These are phyloP conservation scores for Leccinum subrobustum DNA, from an alignment of 1,284 basidiomycete species.

Conservation along the genomic window DNA sequence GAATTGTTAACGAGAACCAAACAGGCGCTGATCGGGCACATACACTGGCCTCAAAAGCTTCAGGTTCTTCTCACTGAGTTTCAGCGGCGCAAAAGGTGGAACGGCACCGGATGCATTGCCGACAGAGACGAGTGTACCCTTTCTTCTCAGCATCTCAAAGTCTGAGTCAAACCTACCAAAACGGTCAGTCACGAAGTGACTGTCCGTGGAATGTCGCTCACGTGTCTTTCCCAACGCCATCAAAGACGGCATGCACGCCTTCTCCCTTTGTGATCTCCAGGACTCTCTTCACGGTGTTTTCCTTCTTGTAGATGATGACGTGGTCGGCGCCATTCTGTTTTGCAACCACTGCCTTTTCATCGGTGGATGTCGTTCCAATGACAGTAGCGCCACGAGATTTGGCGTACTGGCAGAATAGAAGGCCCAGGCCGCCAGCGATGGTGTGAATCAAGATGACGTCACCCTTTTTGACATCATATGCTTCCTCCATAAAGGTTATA, in stretches of 20 bases:
- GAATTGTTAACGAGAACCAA: neutral
- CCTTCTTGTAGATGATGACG: constrained; percentile 79
- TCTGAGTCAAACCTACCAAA: constrained; percentile 71
- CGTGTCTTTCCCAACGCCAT: constrained; percentile 94
- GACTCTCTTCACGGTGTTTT: constrained; percentile 72
- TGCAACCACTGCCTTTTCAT: constrained; percentile 84
- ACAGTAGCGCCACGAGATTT: constrained; percentile 80
- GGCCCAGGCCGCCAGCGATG: constrained; percentile 78
- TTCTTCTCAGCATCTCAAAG: constrained; percentile 78
- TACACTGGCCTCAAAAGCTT: constrained; percentile 77
- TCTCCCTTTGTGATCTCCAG: constrained; percentile 78
- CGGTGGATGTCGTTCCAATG: constrained; percentile 91
- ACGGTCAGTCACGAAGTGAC: neutral
- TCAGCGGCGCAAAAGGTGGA: constrained; percentile 70
- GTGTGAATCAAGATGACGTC: constrained; percentile 84
- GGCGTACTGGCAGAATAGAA: constrained; percentile 62
- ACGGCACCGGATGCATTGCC: constrained; percentile 90
- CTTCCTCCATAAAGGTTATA: constrained; percentile 77
- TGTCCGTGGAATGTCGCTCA: constrained; percentile 36
- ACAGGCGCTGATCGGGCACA: constrained; percentile 27
- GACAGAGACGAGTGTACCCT: constrained; percentile 84
- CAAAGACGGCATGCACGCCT: constrained; percentile 87
- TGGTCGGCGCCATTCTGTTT: constrained; percentile 81
- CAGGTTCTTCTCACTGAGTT: constrained; percentile 81
- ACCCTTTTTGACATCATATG: constrained; percentile 77